These are phyloP conservation scores for Volvariella surrecta DNA, from an alignment of 1,284 basidiomycete genomes.

Conservation along the genomic window DNA sequence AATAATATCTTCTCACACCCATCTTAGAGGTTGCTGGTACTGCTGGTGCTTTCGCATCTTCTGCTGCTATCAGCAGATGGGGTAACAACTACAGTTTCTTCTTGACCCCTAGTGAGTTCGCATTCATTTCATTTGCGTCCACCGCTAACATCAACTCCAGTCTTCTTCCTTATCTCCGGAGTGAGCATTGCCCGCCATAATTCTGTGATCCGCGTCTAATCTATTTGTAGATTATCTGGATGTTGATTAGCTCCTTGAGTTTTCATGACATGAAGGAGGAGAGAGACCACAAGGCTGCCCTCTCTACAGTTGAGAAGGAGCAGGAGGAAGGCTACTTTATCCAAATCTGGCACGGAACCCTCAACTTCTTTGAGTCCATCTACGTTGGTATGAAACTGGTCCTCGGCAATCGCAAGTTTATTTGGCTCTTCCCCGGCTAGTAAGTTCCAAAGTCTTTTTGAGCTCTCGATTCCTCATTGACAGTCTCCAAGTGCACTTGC, in stretches of 20 bases:
- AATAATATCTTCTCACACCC: neutral
- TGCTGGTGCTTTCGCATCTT: constrained; percentile 19
- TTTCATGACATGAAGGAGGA: constrained; percentile 13
- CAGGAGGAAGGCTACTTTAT: constrained; percentile 14
- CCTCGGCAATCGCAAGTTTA: constrained; percentile 16
- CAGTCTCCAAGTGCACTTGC: constrained; percentile 17
- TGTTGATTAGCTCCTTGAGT: constrained; percentile 16
- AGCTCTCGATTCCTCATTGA: constrained; percentile 5
- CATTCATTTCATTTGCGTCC: neutral
- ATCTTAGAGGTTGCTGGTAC: constrained; percentile 20
- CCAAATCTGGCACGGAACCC: constrained; percentile 13
- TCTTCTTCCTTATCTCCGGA: neutral
- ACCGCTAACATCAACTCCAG: neutral
- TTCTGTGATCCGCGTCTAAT: no score
- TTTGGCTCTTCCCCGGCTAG: no score
- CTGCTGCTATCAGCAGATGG: constrained; percentile 20
- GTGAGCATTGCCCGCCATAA: no score
- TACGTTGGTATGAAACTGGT: constrained; percentile 18
- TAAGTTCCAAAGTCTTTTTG: no score
- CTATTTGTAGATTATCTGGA: constrained; percentile 13
- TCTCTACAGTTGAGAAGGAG: constrained; percentile 13
- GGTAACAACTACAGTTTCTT: constrained; percentile 26
- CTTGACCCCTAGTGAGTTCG: constrained; percentile 15
- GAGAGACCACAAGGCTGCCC: constrained; percentile 12
- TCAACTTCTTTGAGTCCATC: constrained; percentile 17